phyloP scores from a whole-genome alignment of 2,329 filamentous ascomycete species.

The Verticillium tricorpus region DNA sequence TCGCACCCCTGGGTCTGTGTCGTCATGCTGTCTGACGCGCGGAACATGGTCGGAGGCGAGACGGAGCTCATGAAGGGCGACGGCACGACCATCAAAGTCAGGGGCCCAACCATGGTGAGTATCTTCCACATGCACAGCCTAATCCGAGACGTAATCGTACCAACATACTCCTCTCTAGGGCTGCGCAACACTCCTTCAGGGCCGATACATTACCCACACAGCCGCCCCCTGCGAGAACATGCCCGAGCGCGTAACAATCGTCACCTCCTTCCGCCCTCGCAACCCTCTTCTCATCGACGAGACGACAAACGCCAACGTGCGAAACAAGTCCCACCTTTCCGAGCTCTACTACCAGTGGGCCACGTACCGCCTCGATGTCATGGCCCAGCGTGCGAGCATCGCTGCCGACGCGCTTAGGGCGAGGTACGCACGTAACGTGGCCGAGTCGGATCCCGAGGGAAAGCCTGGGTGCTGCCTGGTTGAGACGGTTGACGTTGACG shows the following conservation, averaged over 20 bases:
- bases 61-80: conserved; percentile 20
- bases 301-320: conserved; percentile 34
- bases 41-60: conserved; percentile 39
- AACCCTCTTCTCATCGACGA: conserved; percentile 34
- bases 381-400: conserved; percentile 14
- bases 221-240: conserved; percentile 34
- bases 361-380: conserved; percentile 20
- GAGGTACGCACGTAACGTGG: conserved; percentile 18
- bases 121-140: not conserved
- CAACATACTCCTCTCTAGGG: conserved; percentile 18
- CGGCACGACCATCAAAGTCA: conserved; percentile 19
- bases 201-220: conserved; percentile 39
- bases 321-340: conserved; percentile 17
- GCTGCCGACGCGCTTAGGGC: conserved; percentile 15
- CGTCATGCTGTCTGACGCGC: conserved; percentile 43
- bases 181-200: conserved; percentile 38
- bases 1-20: conserved; percentile 48
- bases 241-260: conserved; percentile 40
- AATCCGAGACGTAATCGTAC: not conserved
- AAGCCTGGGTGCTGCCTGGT: no score
- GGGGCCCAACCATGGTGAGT: conserved; percentile 18
- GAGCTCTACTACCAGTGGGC: conserved; percentile 25
- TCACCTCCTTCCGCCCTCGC: conserved; percentile 38
- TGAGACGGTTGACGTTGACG: no score
- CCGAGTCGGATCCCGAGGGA: not conserved